Evolutionary conservation across 2,329 filamentous ascomycete species (phyloP), one percentile per base, ranked within the genome.

Genomic region (Colletotrichum scovillei): DNA sequence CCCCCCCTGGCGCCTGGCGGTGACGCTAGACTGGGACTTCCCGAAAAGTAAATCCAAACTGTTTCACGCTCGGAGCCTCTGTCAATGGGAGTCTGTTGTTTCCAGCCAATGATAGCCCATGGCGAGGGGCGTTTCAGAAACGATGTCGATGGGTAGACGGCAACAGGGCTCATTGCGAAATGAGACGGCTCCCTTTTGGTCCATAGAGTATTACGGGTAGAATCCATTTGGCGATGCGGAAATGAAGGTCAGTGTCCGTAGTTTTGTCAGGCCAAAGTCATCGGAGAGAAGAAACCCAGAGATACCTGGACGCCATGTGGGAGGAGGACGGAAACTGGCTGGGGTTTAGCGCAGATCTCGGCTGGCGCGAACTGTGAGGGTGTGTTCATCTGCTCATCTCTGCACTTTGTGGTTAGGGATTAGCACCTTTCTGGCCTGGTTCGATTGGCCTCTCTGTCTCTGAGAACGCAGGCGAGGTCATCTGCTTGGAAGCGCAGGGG

Each of bases 291-390:
- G 26, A 46, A 62, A 8, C 22, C 22, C 46, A 63, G 26, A 60
- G 28, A 66, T 70, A 67, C 70, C 55, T 65, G 67, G 62, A 49
- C 38, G 60, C 71, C 71, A 73, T 73, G 67, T 73, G 71, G 60
- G 56, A 56, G 56, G 35, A 22, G 8, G 56, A 24, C 67, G 60
- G 62, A 22, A 71, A 62, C 56, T 52, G 67, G 70, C 55, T 70
- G 22, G 70, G 70, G 35, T 62, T 57, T 56, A 65, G 35, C 32
- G 67, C 70, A 52, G 70, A 73, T 70, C 70, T 38, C 62, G 24
- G 60, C 38, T 64, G 62, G n/a, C 28, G 66, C 53, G 62, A 38
- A 12, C 30, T 38, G 62, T 46, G 59, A 69, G 67, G 71, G 66
- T 62, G 59, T 70, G 56, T 56, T 65, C 70, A 69, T 73, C 32